phyloP scores from a whole-genome alignment of 1,139 yeast genomes.

The Yarrowia galli region DNA sequence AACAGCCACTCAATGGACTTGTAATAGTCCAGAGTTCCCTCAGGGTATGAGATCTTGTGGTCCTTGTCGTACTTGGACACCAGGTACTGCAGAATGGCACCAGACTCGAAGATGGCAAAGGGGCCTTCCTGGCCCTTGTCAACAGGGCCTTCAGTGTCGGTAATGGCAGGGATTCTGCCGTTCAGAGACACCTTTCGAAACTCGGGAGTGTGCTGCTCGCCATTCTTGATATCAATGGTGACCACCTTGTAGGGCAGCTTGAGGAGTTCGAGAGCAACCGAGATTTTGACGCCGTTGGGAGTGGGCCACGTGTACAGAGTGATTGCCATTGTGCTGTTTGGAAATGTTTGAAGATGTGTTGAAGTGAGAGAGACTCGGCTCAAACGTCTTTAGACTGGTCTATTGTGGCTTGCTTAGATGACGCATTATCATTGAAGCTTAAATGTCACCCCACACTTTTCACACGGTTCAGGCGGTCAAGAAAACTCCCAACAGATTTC shows the following conservation, averaged over 20 bases:
- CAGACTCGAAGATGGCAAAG: constrained; percentile 60
- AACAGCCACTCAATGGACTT: constrained; percentile 60
- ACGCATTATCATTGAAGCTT: background rate
- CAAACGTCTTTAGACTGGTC: background rate
- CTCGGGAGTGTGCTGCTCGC: constrained; percentile 62
- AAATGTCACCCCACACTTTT: constrained; percentile 2
- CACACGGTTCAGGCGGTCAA: background rate
- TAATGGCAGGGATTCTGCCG: constrained; percentile 67
- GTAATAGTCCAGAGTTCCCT: constrained; percentile 58
- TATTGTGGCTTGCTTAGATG: constrained; percentile 17
- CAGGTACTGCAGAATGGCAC: constrained; percentile 63
- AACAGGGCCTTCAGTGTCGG: constrained; percentile 56
- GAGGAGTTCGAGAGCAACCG: constrained; percentile 59
- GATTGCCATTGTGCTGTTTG: constrained; percentile 42
- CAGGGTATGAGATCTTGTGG: constrained; percentile 57
- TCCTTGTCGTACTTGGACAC: constrained; percentile 65
- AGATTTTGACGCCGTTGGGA: constrained; percentile 64
- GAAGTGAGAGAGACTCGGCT: background rate
- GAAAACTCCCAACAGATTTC: background rate
- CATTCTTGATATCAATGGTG: constrained; percentile 54
- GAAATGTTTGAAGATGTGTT: background rate
- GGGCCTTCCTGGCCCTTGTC: constrained; percentile 45
- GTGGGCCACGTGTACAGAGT: constrained; percentile 59
- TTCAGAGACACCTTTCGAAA: constrained; percentile 64
- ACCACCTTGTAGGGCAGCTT: constrained; percentile 58